Conservation (phyloP, 2,329 filamentous ascomycete species). For the Ilyonectria sp. region DNA sequence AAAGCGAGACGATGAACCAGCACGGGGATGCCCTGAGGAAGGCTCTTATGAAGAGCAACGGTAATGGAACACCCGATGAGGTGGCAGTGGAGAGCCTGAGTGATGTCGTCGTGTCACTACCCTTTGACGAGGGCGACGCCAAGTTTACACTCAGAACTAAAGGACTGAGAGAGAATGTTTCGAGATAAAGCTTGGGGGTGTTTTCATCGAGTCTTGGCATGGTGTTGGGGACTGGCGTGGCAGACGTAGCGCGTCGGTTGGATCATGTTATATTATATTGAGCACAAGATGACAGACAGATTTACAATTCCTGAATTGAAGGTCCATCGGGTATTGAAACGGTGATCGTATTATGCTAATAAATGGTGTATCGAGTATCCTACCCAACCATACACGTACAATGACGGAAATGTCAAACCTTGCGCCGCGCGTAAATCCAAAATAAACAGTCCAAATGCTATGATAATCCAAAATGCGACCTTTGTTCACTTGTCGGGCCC, state of each 20-base stretch:
- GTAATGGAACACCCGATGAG: constrained; percentile 34
- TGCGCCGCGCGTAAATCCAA: constrained; percentile 14
- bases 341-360: constrained; percentile 13
- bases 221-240: background rate
- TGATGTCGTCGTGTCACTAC: constrained; percentile 54
- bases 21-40: constrained; percentile 60
- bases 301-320: background rate
- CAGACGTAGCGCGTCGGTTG: background rate
- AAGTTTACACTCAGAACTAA: constrained; percentile 70
- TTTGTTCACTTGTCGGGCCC: constrained; percentile 50
- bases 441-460: background rate
- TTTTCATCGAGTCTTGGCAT: background rate
- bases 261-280: background rate
- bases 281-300: background rate
- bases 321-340: constrained; percentile 5
- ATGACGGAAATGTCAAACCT: constrained; percentile 10
- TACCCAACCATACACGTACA: background rate
- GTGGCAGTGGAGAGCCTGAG: constrained; percentile 35
- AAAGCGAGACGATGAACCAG: constrained; percentile 58
- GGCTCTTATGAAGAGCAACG: constrained; percentile 51
- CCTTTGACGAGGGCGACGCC: constrained; percentile 62
- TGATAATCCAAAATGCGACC: background rate
- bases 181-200: constrained; percentile 27
- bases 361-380: background rate
- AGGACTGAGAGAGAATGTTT: constrained; percentile 67